A percentile compares a stretch with the other conserved stretches of the same genome.
phyloP scores from a whole-genome alignment of 768 basidiomycete species.

The Macrocybe gigantea region DNA sequence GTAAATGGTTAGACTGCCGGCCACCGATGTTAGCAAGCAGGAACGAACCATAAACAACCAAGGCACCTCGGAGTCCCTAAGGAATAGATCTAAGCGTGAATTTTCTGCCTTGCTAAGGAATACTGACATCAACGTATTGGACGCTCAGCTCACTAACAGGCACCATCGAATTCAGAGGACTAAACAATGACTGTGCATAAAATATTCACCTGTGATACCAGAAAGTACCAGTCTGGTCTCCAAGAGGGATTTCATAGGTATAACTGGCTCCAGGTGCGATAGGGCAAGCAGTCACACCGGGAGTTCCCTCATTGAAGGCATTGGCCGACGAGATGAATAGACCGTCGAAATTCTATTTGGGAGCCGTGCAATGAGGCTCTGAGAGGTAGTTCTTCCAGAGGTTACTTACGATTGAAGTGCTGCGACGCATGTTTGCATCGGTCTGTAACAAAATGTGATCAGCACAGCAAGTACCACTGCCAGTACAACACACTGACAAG shows the following conservation, averaged over 20 bases:
- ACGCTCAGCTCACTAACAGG: slow-evolving; percentile 16
- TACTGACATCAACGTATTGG: slow-evolving; percentile 22
- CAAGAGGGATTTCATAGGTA: slow-evolving; percentile 27
- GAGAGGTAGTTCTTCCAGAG: background rate
- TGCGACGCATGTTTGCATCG: slow-evolving; percentile 23
- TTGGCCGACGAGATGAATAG: slow-evolving; percentile 17
- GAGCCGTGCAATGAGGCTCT: background rate
- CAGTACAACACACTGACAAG: slow-evolving; percentile 22
- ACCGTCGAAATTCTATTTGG: slow-evolving; percentile 20
- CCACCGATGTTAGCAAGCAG: background rate
- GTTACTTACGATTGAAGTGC: slow-evolving; percentile 18
- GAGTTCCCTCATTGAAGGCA: slow-evolving; percentile 26
- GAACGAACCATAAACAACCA: slow-evolving; percentile 26
- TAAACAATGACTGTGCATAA: background rate
- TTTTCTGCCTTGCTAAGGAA: background rate
- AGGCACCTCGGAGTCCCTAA: slow-evolving; percentile 25
- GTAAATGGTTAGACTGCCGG: background rate
- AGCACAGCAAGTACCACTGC: background rate
- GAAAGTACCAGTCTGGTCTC: slow-evolving; percentile 34
- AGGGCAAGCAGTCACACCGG: slow-evolving; percentile 40
- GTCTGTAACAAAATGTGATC: slow-evolving; percentile 11
- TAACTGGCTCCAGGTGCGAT: slow-evolving; percentile 30
- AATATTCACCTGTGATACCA: slow-evolving; percentile 27
- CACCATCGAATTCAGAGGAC: background rate
- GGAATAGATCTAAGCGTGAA: background rate